phyloP scores from a whole-genome alignment of 73 alveolate species.

The Paraurostyla sp. region DNA sequence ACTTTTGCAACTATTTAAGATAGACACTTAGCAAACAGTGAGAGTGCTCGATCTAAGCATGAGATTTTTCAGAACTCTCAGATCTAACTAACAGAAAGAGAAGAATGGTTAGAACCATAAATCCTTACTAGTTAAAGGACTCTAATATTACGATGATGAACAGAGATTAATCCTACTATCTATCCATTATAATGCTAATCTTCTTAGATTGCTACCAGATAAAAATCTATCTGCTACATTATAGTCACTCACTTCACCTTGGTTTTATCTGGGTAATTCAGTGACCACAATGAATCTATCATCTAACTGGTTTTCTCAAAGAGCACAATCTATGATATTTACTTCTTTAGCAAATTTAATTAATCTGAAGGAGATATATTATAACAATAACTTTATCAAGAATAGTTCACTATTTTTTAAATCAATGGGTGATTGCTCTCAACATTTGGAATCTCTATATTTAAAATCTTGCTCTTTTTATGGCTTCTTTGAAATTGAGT shows the following conservation, averaged over 20 bases:
- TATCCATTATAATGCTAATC: constrained; percentile 21
- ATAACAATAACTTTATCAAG: constrained; percentile 32
- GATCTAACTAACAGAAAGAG: constrained; percentile 22
- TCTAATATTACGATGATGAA: constrained; percentile 45
- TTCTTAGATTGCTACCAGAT: not conserved
- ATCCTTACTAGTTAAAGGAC: not conserved
- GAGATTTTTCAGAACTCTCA: constrained; percentile 38
- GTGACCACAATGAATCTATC: constrained; percentile 20
- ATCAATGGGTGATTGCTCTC: not conserved
- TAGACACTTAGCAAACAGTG: not conserved
- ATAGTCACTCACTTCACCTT: too few species aligned
- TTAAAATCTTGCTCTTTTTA: constrained; percentile 32
- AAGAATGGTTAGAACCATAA: not conserved
- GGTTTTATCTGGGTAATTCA: constrained; percentile 37
- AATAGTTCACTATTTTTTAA: not conserved
- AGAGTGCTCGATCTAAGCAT: constrained; percentile 45
- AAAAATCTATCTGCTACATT: too few species aligned
- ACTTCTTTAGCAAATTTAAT: not conserved
- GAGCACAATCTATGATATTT: constrained; percentile 20
- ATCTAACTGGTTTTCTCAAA: constrained; percentile 38
- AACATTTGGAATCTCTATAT: not conserved
- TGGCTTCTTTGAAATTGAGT: constrained; percentile 7
- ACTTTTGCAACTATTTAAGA: not conserved
- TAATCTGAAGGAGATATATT: constrained; percentile 1
- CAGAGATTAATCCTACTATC: not conserved